Base-by-base conservation (phyloP, 306 rosid genomes). In the Corylus americana region DNA sequence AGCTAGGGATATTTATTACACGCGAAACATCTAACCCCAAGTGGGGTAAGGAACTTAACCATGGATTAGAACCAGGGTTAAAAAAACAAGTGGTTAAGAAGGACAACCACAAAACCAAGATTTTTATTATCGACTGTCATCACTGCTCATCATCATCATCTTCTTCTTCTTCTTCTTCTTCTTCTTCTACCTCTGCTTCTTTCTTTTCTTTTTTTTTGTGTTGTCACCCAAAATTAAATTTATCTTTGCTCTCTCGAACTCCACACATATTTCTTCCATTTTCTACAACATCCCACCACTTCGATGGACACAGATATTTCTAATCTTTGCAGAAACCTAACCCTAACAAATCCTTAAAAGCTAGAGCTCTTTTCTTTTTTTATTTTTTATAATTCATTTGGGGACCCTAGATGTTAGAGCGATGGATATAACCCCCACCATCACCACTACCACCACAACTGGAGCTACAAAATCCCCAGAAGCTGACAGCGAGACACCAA, bases 1-100 rank as follows among this genome's bases (percentile, higher is more conserved):
- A 31, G 70, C 11, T 64, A 62, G 72, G 75, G 83, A 79, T 83
- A 92, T 91, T 92, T 92, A 92, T 91, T 87, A 87, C 92, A 75
- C 83, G 64, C 70, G 83, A 55, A 72, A 62, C 62, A 81, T 86
- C 88, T 86, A 94, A 92, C 93, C 94, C 78, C 72, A 69, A 61
- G 87, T 77, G 82, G 88, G 90, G 89, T 87, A 94, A 77, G 72
- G 9, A 86, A 84, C 92, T 89, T 88, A 92, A 94, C 97, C 96
- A 91, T 70, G 82, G 93, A 91, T 89, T 89, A 90, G 90, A 91
- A 94, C 98, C 77, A 86, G 92, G 84, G 98, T 94, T 89, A 92
- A 92, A 91, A 91, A 79, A 22, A 84, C 89, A 72, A 88, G 90
- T 93, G 94, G 97, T 90, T 92, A 89, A 90, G 94, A 89, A 90